Conservation (phyloP, 2,329 filamentous ascomycete genomes). For the Metarhizium album region DNA sequence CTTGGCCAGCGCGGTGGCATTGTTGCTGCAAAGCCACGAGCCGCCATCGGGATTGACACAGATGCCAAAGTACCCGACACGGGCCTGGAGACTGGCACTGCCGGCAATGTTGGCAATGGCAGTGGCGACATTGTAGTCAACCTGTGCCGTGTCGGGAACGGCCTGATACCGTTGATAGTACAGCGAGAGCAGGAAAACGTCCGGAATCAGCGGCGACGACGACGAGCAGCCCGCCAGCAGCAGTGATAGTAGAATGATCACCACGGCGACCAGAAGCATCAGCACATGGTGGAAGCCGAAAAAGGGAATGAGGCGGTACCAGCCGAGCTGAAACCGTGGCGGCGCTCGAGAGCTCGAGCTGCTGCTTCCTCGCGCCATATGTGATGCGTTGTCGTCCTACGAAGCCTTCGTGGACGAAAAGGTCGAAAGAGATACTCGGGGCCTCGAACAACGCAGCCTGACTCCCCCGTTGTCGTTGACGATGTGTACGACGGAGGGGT, state of each 20-base stretch:
- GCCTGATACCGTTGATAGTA: conserved; percentile 88
- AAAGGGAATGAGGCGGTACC: conserved; percentile 57
- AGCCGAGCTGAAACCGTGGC: conserved; percentile 34
- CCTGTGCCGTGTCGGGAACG: conserved; percentile 72
- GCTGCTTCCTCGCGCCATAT: conserved; percentile 13
- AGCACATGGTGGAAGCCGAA: conserved; percentile 75
- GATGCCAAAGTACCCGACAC: conserved; percentile 96
- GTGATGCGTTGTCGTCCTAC: background rate
- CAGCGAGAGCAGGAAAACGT: conserved; percentile 95
- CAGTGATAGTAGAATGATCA: conserved; percentile 88
- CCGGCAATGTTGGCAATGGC: conserved; percentile 88
- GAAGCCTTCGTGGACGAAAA: background rate
- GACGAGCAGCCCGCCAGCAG: conserved; percentile 93
- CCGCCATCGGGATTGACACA: conserved; percentile 88
- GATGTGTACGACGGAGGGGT: conserved; percentile 3
- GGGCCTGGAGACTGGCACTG: conserved; percentile 70
- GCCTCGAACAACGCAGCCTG: conserved; percentile 1
- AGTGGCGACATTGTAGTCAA: conserved; percentile 76
- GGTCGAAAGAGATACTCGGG: background rate
- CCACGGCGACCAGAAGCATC: conserved; percentile 91
- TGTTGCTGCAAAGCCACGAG: conserved; percentile 91
- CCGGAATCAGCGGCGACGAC: conserved; percentile 85
- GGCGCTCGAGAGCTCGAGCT: conserved; percentile 16
- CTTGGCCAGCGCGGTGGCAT: conserved; percentile 84
- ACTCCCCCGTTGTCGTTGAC: background rate